Evolutionary conservation across 225 moss, liverwort and hornwort genomes (phyloP), one percentile per base, ranked within the genome.

Genomic region (Sphagnum tenellum): DNA sequence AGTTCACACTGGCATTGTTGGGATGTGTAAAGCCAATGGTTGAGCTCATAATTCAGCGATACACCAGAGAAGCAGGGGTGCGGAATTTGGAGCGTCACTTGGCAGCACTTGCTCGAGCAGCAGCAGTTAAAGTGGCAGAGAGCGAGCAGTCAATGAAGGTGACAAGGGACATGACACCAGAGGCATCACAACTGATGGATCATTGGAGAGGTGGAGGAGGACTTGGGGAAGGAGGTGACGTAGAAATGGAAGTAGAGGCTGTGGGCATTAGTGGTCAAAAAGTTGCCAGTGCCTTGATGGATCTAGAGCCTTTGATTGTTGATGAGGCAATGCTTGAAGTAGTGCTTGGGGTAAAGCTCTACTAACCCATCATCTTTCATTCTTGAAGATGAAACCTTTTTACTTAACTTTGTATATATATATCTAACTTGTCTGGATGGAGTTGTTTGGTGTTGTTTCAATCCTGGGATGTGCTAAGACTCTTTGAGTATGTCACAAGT

Each of bases 51-150:
- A 84, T 84, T 51, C 84, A 84, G 69, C 66, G 81, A 72, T 84
- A 84, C 64, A 84, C 84, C 4, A 75, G 84, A 74, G 84, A 84
- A 81, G 84, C 84, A 44, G 84, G 84, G 9, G 84, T 84, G 60
- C 84, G 84, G 52, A 84, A 84, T 57, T 67, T 84, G 13, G 64
- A 75, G 12, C 80, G 84, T 54, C 84, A 84, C 55, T 62, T 84
- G 51, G 84, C 84, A 62, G 81, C 84, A 48, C 73, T 84, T 62
- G 84, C 84, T 12, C 75, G 81, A 69, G 84, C 84, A 12, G 84
- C 84, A 49, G 84, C 81, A 64, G 84, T 84, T 73, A 78, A 84
- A 71, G 84, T 84, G 59, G 84, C 84, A 12, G 81, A 84, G 66
- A 78, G 64, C 45, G 71, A 84, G 71, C 80, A 76, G 48, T 54